These are phyloP conservation scores for Urtica urens DNA, from an alignment of 306 rosid genomes.

Conservation along the genomic window DNA sequence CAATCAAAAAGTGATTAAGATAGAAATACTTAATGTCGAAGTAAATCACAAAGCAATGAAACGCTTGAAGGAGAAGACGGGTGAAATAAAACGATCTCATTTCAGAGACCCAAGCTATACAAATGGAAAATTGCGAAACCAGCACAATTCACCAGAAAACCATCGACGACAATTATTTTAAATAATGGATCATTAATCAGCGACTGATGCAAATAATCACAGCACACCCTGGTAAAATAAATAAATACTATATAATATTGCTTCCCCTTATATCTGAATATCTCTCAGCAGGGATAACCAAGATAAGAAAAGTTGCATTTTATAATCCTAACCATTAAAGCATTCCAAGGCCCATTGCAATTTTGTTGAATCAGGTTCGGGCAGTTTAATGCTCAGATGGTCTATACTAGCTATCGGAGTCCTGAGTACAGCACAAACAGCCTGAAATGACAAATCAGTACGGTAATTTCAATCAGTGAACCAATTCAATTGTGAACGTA, in stretches of 20 bases:
- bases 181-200: not conserved
- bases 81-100: not conserved
- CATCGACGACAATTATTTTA: no score
- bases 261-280: no score
- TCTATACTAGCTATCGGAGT: conserved; percentile 69
- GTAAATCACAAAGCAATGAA: not conserved
- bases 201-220: not conserved
- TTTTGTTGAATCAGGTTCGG: conserved; percentile 61
- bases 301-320: not conserved
- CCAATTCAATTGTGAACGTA: not conserved
- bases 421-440: conserved; percentile 74
- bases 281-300: not conserved
- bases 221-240: no score
- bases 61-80: no score
- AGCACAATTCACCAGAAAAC: no score
- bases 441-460: conserved; percentile 40
- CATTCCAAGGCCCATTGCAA: conserved; percentile 79
- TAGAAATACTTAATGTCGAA: not conserved
- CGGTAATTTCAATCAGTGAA: not conserved
- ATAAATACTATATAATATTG: no score
- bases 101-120: not conserved
- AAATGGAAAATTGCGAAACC: no score
- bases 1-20: no score
- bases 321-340: conserved; percentile 41
- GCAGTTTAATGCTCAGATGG: conserved; percentile 50